A percentile compares a stretch with the other conserved stretches of the same genome.
Evolutionary conservation across 495 filamentous ascomycete species (phyloP).

Genomic region (Neurospora pannonica): DNA sequence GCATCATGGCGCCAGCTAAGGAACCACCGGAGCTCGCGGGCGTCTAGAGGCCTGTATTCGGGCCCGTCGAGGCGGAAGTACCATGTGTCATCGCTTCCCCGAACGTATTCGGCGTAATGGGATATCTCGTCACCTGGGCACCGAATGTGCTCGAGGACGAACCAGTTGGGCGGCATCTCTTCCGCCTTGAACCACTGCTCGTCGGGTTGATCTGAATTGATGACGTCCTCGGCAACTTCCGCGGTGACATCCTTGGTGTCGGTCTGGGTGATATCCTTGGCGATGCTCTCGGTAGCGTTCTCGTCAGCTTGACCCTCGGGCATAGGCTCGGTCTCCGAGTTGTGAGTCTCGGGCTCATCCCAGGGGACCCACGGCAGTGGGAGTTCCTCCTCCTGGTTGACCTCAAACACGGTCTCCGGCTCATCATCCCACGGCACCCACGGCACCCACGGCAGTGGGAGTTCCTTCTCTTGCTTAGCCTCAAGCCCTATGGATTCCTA

Average conservation of each 20-base stretch:
- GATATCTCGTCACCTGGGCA: neutral
- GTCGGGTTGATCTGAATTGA: neutral
- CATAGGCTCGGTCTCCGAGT: accelerated
- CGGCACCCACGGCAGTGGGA: neutral
- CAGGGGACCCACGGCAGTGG: neutral
- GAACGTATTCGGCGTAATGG: neutral
- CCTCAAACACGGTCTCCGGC: neutral
- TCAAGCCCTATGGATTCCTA: neutral
- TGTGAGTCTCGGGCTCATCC: neutral
- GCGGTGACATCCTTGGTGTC: accelerated
- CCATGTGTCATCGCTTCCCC: neutral
- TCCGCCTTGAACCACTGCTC: neutral
- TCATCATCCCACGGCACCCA: neutral
- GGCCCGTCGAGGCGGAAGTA: neutral
- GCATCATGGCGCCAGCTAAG: neutral
- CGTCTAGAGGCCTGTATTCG: neutral
- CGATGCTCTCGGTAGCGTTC: neutral
- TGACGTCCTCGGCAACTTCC: neutral
- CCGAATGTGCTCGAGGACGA: neutral
- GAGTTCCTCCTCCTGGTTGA: accelerated
- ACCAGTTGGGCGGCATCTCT: neutral
- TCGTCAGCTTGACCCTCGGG: neutral
- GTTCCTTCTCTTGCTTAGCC: neutral
- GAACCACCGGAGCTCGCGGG: neutral
- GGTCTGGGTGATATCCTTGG: neutral